Evolutionary conservation across 441 rosid species (phyloP).

Genomic region (Adansonia grandidieri): DNA sequence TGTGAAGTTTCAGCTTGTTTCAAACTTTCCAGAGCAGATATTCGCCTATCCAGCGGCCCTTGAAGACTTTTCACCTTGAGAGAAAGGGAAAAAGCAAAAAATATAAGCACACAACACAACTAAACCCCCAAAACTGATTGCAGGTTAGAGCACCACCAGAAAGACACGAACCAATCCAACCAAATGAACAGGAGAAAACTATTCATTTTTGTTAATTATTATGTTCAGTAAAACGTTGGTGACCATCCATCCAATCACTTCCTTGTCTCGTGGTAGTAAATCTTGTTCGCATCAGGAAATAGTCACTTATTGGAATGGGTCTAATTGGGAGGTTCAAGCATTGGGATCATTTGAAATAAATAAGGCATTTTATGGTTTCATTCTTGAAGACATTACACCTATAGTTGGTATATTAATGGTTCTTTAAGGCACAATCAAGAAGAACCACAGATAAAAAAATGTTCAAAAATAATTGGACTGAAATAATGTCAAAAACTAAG

Average conservation of each 20-base stretch:
- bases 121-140: neutral
- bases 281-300: neutral
- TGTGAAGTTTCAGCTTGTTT: slow-evolving; percentile 62
- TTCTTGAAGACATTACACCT: too few relatives aligned
- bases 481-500: neutral
- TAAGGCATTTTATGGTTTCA: neutral
- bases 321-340: neutral
- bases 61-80: slow-evolving; percentile 57
- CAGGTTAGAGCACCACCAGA: neutral
- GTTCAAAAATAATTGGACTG: too few relatives aligned
- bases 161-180: neutral
- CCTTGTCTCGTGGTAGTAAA: neutral
- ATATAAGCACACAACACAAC: neutral
- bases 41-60: slow-evolving; percentile 63
- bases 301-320: neutral
- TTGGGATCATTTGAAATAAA: neutral
- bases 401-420: neutral
- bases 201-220: neutral
- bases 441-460: neutral
- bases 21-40: slow-evolving; percentile 64
- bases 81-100: neutral
- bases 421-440: neutral
- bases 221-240: slow-evolving; percentile 2
- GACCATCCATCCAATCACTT: neutral
- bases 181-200: neutral